phyloP scores from a whole-genome alignment of 2,329 filamentous ascomycete species.

The Beauveria medogensis region DNA sequence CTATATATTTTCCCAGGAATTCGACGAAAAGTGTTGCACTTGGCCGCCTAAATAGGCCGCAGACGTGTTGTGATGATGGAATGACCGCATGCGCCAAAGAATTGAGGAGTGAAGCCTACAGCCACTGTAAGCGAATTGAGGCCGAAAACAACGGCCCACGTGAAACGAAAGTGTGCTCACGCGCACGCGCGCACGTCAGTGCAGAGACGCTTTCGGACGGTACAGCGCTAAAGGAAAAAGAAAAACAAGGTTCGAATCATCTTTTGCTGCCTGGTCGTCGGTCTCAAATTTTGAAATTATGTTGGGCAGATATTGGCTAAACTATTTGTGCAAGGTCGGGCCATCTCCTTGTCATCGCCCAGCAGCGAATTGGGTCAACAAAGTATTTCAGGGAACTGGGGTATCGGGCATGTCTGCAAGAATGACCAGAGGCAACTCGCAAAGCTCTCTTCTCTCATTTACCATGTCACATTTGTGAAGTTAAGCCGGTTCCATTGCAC shows the following conservation, averaged over 20 bases:
- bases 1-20: not conserved
- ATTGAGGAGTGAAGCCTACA: slow-evolving; percentile 8
- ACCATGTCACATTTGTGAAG: too few relatives aligned
- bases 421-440: too few relatives aligned
- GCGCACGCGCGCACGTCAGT: not conserved
- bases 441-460: too few relatives aligned
- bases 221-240: not conserved
- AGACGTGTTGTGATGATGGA: not conserved
- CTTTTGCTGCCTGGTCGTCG: too few relatives aligned
- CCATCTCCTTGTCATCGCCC: too few relatives aligned
- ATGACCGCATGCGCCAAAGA: slow-evolving; percentile 12
- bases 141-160: slow-evolving; percentile 15
- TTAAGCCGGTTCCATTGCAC: too few relatives aligned
- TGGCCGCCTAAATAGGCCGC: not conserved
- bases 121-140: slow-evolving; percentile 15
- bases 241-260: not conserved
- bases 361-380: too few relatives aligned
- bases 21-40: not conserved
- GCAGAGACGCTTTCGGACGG: not conserved
- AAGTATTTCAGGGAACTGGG: too few relatives aligned
- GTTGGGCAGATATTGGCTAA: too few relatives aligned
- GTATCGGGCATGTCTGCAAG: too few relatives aligned
- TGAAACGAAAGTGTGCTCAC: slow-evolving; percentile 13
- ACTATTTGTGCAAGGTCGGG: too few relatives aligned
- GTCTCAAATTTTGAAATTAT: too few relatives aligned